These are phyloP conservation scores for Zygotorulaspora danielsina DNA, from an alignment of 805 yeast species.

Conservation along the genomic window DNA sequence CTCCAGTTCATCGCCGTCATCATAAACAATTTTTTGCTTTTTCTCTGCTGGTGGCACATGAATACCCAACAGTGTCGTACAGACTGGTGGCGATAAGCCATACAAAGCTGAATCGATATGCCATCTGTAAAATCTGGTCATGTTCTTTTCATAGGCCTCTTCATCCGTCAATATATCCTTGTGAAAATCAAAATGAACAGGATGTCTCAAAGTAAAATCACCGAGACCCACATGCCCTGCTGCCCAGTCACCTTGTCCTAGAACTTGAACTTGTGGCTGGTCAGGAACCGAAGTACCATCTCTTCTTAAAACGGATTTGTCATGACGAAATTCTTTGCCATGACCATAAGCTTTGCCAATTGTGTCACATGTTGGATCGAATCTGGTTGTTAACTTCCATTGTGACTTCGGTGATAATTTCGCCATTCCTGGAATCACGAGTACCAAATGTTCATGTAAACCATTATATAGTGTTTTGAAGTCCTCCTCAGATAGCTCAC, in stretches of 20 bases:
- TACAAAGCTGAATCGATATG: slow-evolving; percentile 89
- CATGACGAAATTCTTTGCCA: slow-evolving; percentile 68
- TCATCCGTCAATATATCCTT: slow-evolving; percentile 58
- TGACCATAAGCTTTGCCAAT: slow-evolving; percentile 72
- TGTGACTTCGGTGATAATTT: slow-evolving; percentile 69
- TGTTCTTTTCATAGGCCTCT: slow-evolving; percentile 52
- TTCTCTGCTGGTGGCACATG: slow-evolving; percentile 68
- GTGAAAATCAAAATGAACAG: slow-evolving; percentile 80
- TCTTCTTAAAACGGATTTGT: slow-evolving; percentile 63
- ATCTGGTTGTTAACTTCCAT: slow-evolving; percentile 66
- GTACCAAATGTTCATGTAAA: slow-evolving; percentile 62
- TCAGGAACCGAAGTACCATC: slow-evolving; percentile 77
- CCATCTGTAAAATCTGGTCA: slow-evolving; percentile 88
- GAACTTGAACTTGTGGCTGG: slow-evolving; percentile 86
- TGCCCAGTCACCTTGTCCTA: slow-evolving; percentile 74
- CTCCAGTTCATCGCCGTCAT: slow-evolving; percentile 59
- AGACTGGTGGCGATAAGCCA: slow-evolving; percentile 80
- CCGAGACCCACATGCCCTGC: slow-evolving; percentile 56
- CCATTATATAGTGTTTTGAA: slow-evolving; percentile 60
- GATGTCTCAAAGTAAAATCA: slow-evolving; percentile 65
- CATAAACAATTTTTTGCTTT: slow-evolving; percentile 62
- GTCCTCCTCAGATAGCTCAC: slow-evolving; percentile 59
- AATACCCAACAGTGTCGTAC: slow-evolving; percentile 79
- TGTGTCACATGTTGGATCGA: slow-evolving; percentile 61
- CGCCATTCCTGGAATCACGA: slow-evolving; percentile 71